Evolutionary conservation across 75 land plant species (phyloP).

Genomic region (Gnetum montanum): DNA sequence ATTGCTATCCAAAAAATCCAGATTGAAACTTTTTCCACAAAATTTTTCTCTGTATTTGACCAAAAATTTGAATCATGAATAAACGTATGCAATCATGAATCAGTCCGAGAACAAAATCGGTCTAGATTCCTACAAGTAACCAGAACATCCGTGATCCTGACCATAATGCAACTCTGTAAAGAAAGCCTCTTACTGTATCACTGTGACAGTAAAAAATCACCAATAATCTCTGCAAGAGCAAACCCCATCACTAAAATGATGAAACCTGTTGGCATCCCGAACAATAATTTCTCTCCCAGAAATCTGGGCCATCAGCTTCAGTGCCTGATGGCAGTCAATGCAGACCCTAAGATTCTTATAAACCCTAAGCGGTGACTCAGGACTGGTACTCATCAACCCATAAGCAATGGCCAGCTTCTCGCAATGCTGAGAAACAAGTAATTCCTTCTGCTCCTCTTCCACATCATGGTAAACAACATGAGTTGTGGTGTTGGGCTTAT

Average conservation of each 20-base stretch:
- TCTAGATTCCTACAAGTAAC: no score
- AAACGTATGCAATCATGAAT: no score
- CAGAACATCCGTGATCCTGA: no score
- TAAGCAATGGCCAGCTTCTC: conserved; percentile 1
- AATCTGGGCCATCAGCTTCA: not conserved
- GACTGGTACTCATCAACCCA: not conserved
- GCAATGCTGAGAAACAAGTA: not conserved
- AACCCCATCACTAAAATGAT: not conserved
- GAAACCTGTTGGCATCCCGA: not conserved
- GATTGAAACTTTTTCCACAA: no score
- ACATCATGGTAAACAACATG: conserved; percentile 12
- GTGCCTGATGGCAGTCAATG: not conserved
- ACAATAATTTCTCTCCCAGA: not conserved
- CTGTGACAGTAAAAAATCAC: no score
- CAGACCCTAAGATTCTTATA: not conserved
- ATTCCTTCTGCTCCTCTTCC: conserved; percentile 4
- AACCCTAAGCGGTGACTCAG: not conserved
- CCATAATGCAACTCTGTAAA: no score
- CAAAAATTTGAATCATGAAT: no score
- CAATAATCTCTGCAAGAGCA: no score
- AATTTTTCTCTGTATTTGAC: no score
- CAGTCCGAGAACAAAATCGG: no score
- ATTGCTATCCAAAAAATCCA: no score
- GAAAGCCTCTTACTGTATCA: no score
- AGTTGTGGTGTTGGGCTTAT: conserved; percentile 14